These are phyloP conservation scores for Leptodermis oblonga DNA, from an alignment of 257 asterid genomes.

Conservation along the genomic window DNA sequence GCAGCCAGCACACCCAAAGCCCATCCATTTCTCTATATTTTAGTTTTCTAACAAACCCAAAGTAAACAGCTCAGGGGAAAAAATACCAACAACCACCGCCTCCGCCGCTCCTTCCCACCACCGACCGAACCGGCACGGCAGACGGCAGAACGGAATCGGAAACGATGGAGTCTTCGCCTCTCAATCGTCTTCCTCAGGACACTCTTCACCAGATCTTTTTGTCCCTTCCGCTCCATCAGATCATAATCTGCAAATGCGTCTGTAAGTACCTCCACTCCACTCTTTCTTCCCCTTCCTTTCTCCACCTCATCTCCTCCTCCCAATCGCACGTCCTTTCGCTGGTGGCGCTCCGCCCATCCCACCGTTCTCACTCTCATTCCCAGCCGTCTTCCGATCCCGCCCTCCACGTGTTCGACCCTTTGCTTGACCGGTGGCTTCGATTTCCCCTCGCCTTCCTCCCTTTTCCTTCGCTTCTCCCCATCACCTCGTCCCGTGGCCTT, in stretches of 20 bases:
- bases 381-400: slow-evolving; percentile 20
- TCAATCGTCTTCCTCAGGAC: slow-evolving; percentile 74
- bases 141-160: no score
- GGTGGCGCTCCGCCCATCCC: slow-evolving; percentile 62
- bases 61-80: no score
- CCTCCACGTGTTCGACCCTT: slow-evolving; percentile 76
- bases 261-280: slow-evolving; percentile 55
- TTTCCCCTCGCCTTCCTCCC: slow-evolving; percentile 88
- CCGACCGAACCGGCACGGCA: no score
- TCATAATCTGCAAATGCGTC: slow-evolving; percentile 62
- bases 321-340: slow-evolving; percentile 42
- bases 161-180: slow-evolving; percentile 71
- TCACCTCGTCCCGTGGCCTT: slow-evolving; percentile 73
- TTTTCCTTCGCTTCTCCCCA: slow-evolving; percentile 73
- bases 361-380: slow-evolving; percentile 50
- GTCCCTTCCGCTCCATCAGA: slow-evolving; percentile 67
- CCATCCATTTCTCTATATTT: no score
- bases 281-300: slow-evolving; percentile 72
- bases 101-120: no score
- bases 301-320: slow-evolving; percentile 56
- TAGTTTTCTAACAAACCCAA: no score
- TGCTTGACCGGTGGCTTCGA: slow-evolving; percentile 55
- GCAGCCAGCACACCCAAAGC: no score
- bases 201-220: slow-evolving; percentile 76
- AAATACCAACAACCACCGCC: neutral